Evolutionary conservation across 164 flowering plant species (phyloP).

Genomic region (Liquidambar formosana): DNA sequence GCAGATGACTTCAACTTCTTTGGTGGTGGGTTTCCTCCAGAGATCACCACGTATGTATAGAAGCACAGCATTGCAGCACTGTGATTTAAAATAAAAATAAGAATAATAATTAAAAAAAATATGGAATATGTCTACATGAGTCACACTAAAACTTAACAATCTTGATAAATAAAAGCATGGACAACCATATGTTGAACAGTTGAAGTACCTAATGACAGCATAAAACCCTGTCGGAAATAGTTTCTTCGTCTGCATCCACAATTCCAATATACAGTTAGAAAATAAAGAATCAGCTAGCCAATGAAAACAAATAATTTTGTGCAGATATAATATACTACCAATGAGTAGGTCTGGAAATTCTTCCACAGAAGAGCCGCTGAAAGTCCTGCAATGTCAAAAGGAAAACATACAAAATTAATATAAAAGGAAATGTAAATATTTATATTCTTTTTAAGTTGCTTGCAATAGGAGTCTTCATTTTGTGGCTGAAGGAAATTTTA

Average conservation of each 20-base stretch:
- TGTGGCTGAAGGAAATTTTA: no score
- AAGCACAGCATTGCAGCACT: conserved; percentile 93
- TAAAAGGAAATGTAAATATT: background rate
- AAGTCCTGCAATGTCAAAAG: conserved; percentile 52
- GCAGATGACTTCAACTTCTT: conserved; percentile 71
- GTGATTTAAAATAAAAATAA: conserved; percentile 24
- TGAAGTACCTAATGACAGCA: conserved; percentile 62
- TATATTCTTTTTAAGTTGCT: no score
- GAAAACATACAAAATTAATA: background rate
- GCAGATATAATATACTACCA: conserved; percentile 49
- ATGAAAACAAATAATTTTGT: background rate
- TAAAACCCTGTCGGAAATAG: conserved; percentile 66
- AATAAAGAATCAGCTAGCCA: background rate
- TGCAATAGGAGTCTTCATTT: no score
- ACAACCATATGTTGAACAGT: background rate
- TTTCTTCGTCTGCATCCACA: conserved; percentile 70
- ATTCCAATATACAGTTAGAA: conserved; percentile 8
- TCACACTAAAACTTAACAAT: background rate
- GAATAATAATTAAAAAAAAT: no score
- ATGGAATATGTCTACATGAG: background rate
- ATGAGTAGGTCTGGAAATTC: conserved; percentile 51
- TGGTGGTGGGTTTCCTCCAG: conserved; percentile 98
- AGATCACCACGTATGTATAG: conserved; percentile 74
- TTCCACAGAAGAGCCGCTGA: conserved; percentile 63
- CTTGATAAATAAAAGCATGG: background rate